Conservation (phyloP, 1,284 basidiomycete species). For the Papiliotrema nemorosa region DNA sequence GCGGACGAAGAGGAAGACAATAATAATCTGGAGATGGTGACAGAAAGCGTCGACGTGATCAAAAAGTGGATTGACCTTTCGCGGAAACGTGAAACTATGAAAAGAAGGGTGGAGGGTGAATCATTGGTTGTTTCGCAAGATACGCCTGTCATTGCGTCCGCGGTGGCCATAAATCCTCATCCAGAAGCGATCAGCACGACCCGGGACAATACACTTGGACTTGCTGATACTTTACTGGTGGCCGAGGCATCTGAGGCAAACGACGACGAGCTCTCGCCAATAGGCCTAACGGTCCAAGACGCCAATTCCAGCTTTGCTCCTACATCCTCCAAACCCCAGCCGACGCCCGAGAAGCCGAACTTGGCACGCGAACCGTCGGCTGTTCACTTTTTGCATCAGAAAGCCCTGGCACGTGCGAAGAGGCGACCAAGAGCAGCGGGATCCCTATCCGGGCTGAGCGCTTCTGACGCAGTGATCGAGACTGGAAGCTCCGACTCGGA, state of each 20-base stretch:
- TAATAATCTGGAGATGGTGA: background rate
- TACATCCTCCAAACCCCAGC: no score
- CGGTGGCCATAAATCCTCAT: no score
- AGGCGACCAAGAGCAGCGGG: constrained; percentile 6
- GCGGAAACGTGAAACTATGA: constrained; percentile 7
- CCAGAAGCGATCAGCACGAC: no score
- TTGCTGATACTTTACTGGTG: no score
- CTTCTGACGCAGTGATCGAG: constrained; percentile 42
- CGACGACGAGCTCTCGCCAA: no score
- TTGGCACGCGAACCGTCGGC: no score
- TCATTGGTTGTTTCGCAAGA: background rate
- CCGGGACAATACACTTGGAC: no score
- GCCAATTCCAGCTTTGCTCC: no score
- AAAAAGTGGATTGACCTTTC: constrained; percentile 29
- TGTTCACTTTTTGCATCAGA: background rate
- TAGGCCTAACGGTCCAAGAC: no score
- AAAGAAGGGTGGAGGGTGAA: constrained; percentile 13
- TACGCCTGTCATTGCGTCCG: no score
- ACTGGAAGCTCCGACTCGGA: constrained; percentile 33
- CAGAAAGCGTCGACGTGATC: constrained; percentile 16
- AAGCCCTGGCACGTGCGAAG: background rate
- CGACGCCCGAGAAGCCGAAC: no score
- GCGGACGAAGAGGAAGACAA: background rate
- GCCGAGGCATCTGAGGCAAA: no score
- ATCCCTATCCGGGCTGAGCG: constrained; percentile 37